Conservation (phyloP, 169 alveolate species). For the Amoebophrya sp. region DNA sequence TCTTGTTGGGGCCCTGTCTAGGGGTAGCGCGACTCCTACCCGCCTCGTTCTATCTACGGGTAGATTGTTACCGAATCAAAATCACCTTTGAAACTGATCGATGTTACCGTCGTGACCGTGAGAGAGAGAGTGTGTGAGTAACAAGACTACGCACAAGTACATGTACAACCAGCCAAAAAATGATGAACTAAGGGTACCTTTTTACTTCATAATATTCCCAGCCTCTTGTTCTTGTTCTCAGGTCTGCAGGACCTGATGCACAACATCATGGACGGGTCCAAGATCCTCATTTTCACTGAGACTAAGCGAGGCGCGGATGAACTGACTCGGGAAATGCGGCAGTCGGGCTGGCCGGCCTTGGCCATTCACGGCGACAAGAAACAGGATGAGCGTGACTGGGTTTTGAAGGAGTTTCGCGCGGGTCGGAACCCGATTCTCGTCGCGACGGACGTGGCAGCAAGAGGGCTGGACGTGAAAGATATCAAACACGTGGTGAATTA, state of each 20-base stretch:
- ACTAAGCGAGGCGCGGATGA: slow-evolving; percentile 69
- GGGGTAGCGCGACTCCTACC: too few species aligned
- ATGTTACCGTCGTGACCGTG: too few species aligned
- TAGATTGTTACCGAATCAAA: too few species aligned
- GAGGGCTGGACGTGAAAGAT: slow-evolving; percentile 89
- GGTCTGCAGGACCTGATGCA: slow-evolving; percentile 33
- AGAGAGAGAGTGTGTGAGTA: too few species aligned
- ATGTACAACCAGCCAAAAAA: too few species aligned
- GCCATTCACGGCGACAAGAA: slow-evolving; percentile 93
- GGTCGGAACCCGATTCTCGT: slow-evolving; percentile 77
- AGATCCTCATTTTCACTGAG: slow-evolving; percentile 61
- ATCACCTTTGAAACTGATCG: too few species aligned
- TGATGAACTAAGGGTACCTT: too few species aligned
- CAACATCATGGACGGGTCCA: slow-evolving; percentile 50
- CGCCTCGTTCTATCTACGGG: too few species aligned
- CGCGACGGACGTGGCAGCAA: slow-evolving; percentile 90
- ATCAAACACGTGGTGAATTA: slow-evolving; percentile 83
- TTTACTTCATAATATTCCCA: too few species aligned
- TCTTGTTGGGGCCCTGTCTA: too few species aligned
- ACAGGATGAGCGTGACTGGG: slow-evolving; percentile 76
- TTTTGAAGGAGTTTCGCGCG: slow-evolving; percentile 73
- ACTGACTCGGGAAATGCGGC: slow-evolving; percentile 58
- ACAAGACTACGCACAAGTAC: too few species aligned
- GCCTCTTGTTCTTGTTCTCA: too few species aligned
- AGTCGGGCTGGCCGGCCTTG: slow-evolving; percentile 79